Percentiles rank a stretch among this genome's conserved stretches.
Conservation (phyloP, 1,284 basidiomycete species). For the Xanthoconium separans region DNA sequence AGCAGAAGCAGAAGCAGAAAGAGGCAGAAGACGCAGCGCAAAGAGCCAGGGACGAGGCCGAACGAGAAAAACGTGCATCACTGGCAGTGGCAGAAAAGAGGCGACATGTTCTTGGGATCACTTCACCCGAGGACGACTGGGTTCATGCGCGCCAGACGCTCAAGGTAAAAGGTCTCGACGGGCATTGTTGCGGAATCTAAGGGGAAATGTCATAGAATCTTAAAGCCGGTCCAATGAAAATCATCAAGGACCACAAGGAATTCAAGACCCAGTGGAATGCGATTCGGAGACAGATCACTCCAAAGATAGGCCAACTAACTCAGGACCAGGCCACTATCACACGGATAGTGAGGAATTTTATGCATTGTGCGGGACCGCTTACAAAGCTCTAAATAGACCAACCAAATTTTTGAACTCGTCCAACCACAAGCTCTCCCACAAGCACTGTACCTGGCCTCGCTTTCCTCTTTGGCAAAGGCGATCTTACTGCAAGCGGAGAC, state of each 20-base stretch:
- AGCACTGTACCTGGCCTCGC: constrained; percentile 69
- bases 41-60: constrained; percentile 31
- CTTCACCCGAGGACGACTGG: constrained; percentile 68
- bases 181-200: constrained; percentile 27
- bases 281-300: constrained; percentile 83
- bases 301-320: constrained; percentile 90
- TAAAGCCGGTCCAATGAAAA: constrained; percentile 73
- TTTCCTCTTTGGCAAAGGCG: constrained; percentile 86
- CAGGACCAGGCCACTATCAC: constrained; percentile 72
- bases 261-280: constrained; percentile 57
- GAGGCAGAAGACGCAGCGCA: constrained; percentile 42
- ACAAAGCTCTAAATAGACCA: constrained; percentile 48
- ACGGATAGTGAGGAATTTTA: constrained; percentile 60
- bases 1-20: constrained; percentile 38
- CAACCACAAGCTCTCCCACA: constrained; percentile 39
- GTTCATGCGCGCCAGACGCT: constrained; percentile 57
- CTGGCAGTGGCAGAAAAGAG: constrained; percentile 30
- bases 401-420: constrained; percentile 59
- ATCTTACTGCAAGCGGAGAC: constrained; percentile 93
- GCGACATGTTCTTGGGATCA: constrained; percentile 45
- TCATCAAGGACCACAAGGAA: constrained; percentile 64
- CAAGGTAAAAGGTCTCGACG: constrained; percentile 41
- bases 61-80: constrained; percentile 33
- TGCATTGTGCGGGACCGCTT: constrained; percentile 6
- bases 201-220: constrained; percentile 46